Evolutionary conservation across 2,329 filamentous ascomycete genomes (phyloP).

Genomic region (Davidsoniella australis): DNA sequence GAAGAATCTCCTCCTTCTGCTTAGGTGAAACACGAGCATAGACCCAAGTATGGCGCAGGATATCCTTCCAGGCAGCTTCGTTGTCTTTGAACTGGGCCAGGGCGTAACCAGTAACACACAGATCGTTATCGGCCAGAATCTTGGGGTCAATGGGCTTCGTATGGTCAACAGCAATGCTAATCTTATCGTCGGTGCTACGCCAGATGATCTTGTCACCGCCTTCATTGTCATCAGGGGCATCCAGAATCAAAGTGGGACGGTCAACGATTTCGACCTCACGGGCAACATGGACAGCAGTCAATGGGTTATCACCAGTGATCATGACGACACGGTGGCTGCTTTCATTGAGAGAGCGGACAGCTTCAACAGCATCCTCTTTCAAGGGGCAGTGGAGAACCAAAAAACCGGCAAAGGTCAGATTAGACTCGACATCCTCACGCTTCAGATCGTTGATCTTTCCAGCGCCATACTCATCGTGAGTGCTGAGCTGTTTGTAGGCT

Average conservation of each 20-base stretch:
- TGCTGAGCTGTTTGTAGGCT: slow-evolving; percentile 79
- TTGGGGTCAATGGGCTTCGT: slow-evolving; percentile 62
- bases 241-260: slow-evolving; percentile 81
- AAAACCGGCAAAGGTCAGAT: slow-evolving; percentile 83
- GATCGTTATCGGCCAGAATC: slow-evolving; percentile 71
- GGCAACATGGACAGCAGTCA: slow-evolving; percentile 91
- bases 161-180: slow-evolving; percentile 71
- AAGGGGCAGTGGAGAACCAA: slow-evolving; percentile 87
- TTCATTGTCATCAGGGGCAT: slow-evolving; percentile 79
- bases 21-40: slow-evolving; percentile 96
- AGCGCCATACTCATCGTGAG: slow-evolving; percentile 65
- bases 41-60: slow-evolving; percentile 86
- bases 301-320: slow-evolving; percentile 96
- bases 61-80: slow-evolving; percentile 54
- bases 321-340: slow-evolving; percentile 97
- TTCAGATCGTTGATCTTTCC: slow-evolving; percentile 83
- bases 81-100: slow-evolving; percentile 66
- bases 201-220: slow-evolving; percentile 72
- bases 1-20: slow-evolving; percentile 97
- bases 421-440: slow-evolving; percentile 76
- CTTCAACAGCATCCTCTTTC: slow-evolving; percentile 88
- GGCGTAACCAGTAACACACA: slow-evolving; percentile 92
- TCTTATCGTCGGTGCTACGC: slow-evolving; percentile 85
- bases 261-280: slow-evolving; percentile 95
- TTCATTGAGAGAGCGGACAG: slow-evolving; percentile 94